Conservation (phyloP, 2,329 filamentous ascomycete species). For the Fusarium poae region DNA sequence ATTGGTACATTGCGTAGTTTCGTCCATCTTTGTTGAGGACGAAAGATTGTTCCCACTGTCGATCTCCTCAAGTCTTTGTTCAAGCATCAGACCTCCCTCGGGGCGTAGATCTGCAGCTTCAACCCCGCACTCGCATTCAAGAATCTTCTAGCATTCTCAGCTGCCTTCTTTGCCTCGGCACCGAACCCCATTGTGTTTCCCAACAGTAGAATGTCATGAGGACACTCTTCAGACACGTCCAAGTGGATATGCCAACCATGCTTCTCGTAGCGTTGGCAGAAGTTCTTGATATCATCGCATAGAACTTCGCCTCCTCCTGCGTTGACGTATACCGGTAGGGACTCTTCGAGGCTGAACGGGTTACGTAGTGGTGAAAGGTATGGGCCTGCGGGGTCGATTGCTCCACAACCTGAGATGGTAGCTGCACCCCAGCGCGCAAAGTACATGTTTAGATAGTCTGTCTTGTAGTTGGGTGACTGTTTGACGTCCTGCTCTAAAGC, state of each 20-base stretch:
- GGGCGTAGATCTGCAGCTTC: constrained; percentile 2
- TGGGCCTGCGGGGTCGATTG: constrained; percentile 22
- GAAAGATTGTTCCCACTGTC: not conserved
- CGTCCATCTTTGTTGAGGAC: not conserved
- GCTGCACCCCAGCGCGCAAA: constrained; percentile 41
- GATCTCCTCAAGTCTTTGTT: no score
- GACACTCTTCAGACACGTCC: constrained; percentile 33
- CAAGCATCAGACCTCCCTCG: not conserved
- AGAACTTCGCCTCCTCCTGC: constrained; percentile 35
- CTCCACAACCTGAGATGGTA: constrained; percentile 32
- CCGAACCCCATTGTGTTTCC: constrained; percentile 32
- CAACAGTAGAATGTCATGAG: constrained; percentile 40
- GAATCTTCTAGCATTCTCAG: constrained; percentile 28
- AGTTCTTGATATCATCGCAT: constrained; percentile 36
- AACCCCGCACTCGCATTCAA: constrained; percentile 23
- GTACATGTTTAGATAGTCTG: constrained; percentile 39
- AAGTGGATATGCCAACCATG: constrained; percentile 33
- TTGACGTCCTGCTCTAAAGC: constrained; percentile 35
- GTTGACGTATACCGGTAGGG: constrained; percentile 37
- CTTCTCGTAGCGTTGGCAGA: constrained; percentile 31
- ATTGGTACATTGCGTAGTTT: not conserved
- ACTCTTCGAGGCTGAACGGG: constrained; percentile 21
- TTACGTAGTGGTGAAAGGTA: constrained; percentile 40
- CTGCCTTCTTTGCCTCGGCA: constrained; percentile 38
- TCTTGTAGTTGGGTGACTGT: constrained; percentile 40